These are phyloP conservation scores for Artemisia annua DNA, from an alignment of 129 eudicot genomes.

Conservation along the genomic window DNA sequence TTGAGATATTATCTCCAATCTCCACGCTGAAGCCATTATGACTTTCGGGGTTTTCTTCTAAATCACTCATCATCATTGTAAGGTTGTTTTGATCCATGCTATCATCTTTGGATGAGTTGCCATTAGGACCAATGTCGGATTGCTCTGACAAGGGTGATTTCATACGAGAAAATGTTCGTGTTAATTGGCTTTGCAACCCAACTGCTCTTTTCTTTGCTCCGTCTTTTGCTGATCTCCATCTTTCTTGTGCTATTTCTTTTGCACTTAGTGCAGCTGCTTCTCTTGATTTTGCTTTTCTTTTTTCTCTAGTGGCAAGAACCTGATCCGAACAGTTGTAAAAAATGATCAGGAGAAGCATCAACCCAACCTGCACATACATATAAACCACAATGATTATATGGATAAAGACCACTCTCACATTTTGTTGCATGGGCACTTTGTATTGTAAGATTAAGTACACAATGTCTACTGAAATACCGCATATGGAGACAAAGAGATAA, in stretches of 20 bases:
- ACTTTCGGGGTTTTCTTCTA: slow-evolving; percentile 64
- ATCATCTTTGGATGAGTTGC: slow-evolving; percentile 36
- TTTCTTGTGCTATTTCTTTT: slow-evolving; percentile 65
- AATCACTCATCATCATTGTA: slow-evolving; percentile 56
- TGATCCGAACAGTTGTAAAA: slow-evolving; percentile 91
- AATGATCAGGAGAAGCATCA: slow-evolving; percentile 59
- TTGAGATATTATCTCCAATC: slow-evolving; percentile 60
- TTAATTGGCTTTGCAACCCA: slow-evolving; percentile 47
- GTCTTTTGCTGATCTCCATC: slow-evolving; percentile 80
- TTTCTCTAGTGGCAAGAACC: slow-evolving; percentile 65
- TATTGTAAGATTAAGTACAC: too few species aligned
- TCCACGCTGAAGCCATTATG: slow-evolving; percentile 55
- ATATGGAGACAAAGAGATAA: too few species aligned
- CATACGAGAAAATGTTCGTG: slow-evolving; percentile 78
- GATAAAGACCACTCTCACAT: background rate
- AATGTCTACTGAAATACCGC: too few species aligned
- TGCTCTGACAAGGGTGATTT: slow-evolving; percentile 35
- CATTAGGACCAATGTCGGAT: slow-evolving; percentile 40
- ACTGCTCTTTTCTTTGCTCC: slow-evolving; percentile 49
- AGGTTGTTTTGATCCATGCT: slow-evolving; percentile 47
- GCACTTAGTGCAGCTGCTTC: slow-evolving; percentile 94
- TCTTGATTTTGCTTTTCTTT: slow-evolving; percentile 73
- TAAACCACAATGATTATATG: background rate
- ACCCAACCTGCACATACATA: slow-evolving; percentile 49
- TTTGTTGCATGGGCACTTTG: too few species aligned